Evolutionary conservation across 2,329 filamentous ascomycete species (phyloP), one percentile per base, ranked within the genome.

Genomic region (Alternaria longipes): DNA sequence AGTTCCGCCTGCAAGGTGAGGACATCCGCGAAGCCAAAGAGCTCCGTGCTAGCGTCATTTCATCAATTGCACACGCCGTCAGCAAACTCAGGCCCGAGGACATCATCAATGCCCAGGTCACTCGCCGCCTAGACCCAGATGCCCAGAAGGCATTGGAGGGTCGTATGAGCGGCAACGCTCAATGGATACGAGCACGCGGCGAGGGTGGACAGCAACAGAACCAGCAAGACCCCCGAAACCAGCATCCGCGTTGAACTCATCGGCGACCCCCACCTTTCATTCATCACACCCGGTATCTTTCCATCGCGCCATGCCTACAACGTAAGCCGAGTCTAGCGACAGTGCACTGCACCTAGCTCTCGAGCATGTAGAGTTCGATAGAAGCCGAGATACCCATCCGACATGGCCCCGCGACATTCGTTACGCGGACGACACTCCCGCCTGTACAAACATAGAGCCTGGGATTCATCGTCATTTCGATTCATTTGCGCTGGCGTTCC

Each of bases 1-100:
- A 91, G 60, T 94, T 93, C 80, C 86, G 88, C 42, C 83, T 95
- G 14, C 90, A 94, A 78, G 92, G 92, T 76, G 92, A 95, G 76
- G 92, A 95, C 76, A 85, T 87, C 68, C 84, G 84, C 49, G 92
- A 95, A 76, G 89, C 92, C 72, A 86, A 87, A 53, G 91, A 95
- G 76, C 86, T 95, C 30, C 87, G 91, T 60, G 85, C 86, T 68
- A 91, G 91, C 70, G 89, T 94, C 59, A 88, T 93, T 62, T 86
- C 89, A 55, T 89, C 89, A 4, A 91, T 94, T 67, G 87, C 91
- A 12, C 86, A 89, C 69, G 89, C 90, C 44, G 89, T 94, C 62
- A 90, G 89, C 59, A 86, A 88, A 65, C 86, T 92, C 50, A 90
- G 36, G 85, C 89, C 50, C 83, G 85, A 73, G 30, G 77, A 79